Evolutionary conservation across 768 basidiomycete species (phyloP).

Genomic region (Serpula lacrymans): DNA sequence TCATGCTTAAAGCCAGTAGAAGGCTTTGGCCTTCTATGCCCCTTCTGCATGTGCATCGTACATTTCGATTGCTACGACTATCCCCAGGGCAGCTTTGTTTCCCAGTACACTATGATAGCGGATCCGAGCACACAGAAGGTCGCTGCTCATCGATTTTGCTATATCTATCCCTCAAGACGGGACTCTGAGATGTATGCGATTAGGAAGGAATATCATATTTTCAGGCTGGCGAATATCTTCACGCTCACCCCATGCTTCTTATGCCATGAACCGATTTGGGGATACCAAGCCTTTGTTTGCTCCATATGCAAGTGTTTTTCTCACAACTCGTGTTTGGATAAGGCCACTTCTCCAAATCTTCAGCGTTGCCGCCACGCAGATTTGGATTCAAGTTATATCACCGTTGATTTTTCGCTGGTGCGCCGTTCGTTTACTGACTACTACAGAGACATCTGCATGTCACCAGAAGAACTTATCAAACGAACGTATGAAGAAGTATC

Average conservation of each 20-base stretch:
- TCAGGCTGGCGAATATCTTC: constrained; percentile 64
- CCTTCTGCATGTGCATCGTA: constrained; percentile 63
- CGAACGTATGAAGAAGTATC: constrained; percentile 68
- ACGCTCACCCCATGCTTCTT: constrained; percentile 66
- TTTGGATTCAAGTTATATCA: constrained; percentile 44
- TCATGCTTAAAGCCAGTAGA: constrained; percentile 50
- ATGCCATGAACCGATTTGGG: constrained; percentile 76
- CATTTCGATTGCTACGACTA: constrained; percentile 82
- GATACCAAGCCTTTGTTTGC: constrained; percentile 68
- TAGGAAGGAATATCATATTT: constrained; percentile 42
- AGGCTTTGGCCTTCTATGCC: constrained; percentile 73
- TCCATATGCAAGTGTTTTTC: constrained; percentile 55
- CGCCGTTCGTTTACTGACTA: constrained; percentile 54
- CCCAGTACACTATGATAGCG: constrained; percentile 46
- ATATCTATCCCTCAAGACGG: constrained; percentile 34
- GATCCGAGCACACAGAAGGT: constrained; percentile 51
- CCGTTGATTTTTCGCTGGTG: constrained; percentile 49
- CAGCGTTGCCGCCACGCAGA: constrained; percentile 37
- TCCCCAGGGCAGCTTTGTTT: constrained; percentile 56
- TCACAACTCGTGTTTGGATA: constrained; percentile 48
- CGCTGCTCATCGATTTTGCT: constrained; percentile 62
- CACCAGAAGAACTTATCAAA: constrained; percentile 42
- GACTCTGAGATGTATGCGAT: constrained; percentile 14
- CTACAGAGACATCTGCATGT: constrained; percentile 44
- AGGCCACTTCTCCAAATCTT: constrained; percentile 20